Conservation (phyloP, 208 protist species). For the Crithidia expoeki region DNA sequence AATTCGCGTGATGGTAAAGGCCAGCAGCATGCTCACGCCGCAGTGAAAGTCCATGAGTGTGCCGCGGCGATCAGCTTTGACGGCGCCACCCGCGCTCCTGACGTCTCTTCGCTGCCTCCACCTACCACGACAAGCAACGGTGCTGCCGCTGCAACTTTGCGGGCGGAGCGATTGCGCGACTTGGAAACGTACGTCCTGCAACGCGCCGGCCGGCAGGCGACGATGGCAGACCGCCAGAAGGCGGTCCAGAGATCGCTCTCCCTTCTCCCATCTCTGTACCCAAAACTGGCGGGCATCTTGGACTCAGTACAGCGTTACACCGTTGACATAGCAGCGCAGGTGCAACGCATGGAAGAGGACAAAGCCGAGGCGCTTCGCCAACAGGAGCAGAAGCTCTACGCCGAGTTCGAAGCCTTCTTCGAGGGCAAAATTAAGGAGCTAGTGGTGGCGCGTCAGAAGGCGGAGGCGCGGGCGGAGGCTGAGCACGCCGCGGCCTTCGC, state of each 20-base stretch:
- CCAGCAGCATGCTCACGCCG: not conserved
- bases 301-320: conserved; percentile 40
- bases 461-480: conserved; percentile 32
- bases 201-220: conserved; percentile 37
- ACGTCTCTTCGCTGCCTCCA: not conserved
- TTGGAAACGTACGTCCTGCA: conserved; percentile 40
- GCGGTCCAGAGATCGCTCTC: conserved; percentile 40
- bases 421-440: conserved; percentile 64
- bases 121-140: not conserved
- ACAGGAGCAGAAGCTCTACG: conserved; percentile 47
- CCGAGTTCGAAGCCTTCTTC: conserved; percentile 68
- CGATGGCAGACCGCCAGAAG: conserved; percentile 39
- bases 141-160: not conserved
- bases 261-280: conserved; percentile 46
- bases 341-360: conserved; percentile 13
- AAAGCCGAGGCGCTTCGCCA: conserved; percentile 39
- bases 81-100: not conserved
- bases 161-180: conserved; percentile 30
- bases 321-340: conserved; percentile 30
- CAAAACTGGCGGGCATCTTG: conserved; percentile 36
- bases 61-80: not conserved
- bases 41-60: too few species aligned
- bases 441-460: conserved; percentile 48
- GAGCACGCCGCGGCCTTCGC: conserved; percentile 49
- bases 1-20: not conserved